Evolutionary conservation across 225 moss, liverwort and hornwort genomes (phyloP).

Genomic region (Pseudoscleropodium purum): DNA sequence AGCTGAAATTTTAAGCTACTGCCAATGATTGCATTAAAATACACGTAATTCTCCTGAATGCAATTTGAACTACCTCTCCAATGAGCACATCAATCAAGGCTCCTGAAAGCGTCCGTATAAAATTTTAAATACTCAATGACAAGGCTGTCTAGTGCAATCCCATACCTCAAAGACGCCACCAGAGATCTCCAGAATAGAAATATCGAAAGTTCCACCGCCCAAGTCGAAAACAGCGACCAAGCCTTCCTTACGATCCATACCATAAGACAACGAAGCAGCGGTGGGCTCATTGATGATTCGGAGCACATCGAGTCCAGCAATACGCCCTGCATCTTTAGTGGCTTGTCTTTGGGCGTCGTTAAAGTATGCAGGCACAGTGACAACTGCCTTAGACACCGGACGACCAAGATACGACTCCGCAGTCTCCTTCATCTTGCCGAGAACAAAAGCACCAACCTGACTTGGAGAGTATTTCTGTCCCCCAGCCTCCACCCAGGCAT

Average conservation of each 20-base stretch:
- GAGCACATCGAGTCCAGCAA: slow-evolving; percentile 75
- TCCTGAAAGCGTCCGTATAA: not conserved
- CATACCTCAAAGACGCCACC: slow-evolving; percentile 94
- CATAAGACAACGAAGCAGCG: slow-evolving; percentile 77
- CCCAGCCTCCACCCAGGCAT: slow-evolving; percentile 51
- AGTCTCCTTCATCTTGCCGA: slow-evolving; percentile 55
- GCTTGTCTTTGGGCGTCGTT: slow-evolving; percentile 53
- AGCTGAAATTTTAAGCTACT: not conserved
- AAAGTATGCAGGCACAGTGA: slow-evolving; percentile 56
- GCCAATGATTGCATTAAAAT: not conserved
- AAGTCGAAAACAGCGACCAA: slow-evolving; percentile 89
- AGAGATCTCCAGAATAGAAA: slow-evolving; percentile 81
- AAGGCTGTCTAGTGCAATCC: not conserved
- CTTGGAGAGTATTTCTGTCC: slow-evolving; percentile 51
- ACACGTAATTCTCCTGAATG: not conserved
- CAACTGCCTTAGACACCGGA: slow-evolving; percentile 37
- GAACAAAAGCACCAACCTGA: slow-evolving; percentile 43
- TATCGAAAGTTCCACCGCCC: slow-evolving; percentile 92
- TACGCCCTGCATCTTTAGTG: slow-evolving; percentile 54
- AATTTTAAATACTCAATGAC: not conserved
- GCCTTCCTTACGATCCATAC: slow-evolving; percentile 92
- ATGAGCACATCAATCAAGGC: not conserved
- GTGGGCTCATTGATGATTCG: slow-evolving; percentile 86
- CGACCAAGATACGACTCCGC: slow-evolving; percentile 49
- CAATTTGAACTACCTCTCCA: not conserved